Conservation (phyloP, 176 grass and related monocot species). For the Ampelocalamus luodianensis region DNA sequence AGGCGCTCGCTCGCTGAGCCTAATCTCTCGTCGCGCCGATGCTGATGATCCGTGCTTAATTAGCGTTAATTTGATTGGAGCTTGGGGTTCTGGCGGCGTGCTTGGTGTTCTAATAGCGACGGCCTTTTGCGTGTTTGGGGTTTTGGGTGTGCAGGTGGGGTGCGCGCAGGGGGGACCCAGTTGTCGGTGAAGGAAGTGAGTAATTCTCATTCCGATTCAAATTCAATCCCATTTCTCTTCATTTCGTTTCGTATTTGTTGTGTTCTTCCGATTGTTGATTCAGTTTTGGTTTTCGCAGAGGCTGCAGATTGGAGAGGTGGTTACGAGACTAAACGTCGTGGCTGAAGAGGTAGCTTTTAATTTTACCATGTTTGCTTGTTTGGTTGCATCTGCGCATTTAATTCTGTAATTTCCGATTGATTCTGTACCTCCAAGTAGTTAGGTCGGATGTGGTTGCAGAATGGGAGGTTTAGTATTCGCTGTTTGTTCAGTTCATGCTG, state of each 20-base stretch:
- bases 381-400: neutral
- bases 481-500: neutral
- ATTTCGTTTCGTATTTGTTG: neutral
- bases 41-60: neutral
- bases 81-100: neutral
- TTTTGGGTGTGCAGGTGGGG: conserved; percentile 37
- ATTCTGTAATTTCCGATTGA: neutral
- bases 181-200: conserved; percentile 41
- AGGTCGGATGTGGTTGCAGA: neutral
- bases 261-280: neutral
- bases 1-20: neutral
- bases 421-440: neutral
- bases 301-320: conserved; percentile 37
- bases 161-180: neutral
- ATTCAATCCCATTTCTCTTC: neutral
- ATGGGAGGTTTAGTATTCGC: too few relatives aligned
- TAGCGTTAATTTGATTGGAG: neutral
- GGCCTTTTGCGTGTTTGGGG: neutral
- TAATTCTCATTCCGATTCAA: neutral
- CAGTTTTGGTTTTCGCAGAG: conserved; percentile 27
- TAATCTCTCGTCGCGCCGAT: neutral
- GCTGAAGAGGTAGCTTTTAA: conserved; percentile 54
- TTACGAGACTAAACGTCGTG: conserved; percentile 29
- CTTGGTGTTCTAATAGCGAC: too few relatives aligned
- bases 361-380: too few relatives aligned